Evolutionary conservation across 495 filamentous ascomycete species (phyloP), one percentile per base, ranked within the genome.

Genomic region (Daldinia vernicosa): DNA sequence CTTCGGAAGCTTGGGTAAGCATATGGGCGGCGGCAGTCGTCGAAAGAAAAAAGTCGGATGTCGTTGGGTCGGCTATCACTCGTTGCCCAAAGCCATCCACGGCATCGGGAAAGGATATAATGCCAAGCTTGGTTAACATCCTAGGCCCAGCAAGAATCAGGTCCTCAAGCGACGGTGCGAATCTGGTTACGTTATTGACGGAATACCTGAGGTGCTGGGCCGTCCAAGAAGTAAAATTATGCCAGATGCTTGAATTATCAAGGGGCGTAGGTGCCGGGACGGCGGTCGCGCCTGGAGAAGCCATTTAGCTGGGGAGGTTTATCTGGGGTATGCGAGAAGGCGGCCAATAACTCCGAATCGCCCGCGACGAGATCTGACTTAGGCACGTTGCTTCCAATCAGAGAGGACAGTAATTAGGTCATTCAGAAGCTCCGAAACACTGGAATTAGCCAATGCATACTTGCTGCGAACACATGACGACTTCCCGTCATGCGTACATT

Each of bases 41-140:
- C 26, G 72, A 70, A 52, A 79, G 63, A 50, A 78, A 79, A 55
- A 79, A 75, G 53, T 77, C 76, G 40, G 80, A 77, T 4, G 85
- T 80, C 60, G 84, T 82, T 9, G 88, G 81, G 71, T 89, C 87
- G 27, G 89, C 84, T 53, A 91, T 87, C 43, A 87, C 78, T 69
- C 84, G 84, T 60, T 89, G 88, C 60, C 86, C 87, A 64, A 85
- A 83, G 74, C 80, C 84, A 70, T 92, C 90, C 52, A 91, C 78
- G 60, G 87, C 84, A 67, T 91, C 89, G 12, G 88, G 87, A 26
- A 89, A 80, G 14, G 85, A 82, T 54, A 87, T 83, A 57, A 88
- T 84, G 45, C 88, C 88, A 47, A 89, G 82, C 66, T 86, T 86
- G 78, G 86, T 87, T 14, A 89, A 81, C 76, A 92, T 87, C 28